phyloP scores from a whole-genome alignment of 176 grass and related monocot species.

The Elaeis guineensis region DNA sequence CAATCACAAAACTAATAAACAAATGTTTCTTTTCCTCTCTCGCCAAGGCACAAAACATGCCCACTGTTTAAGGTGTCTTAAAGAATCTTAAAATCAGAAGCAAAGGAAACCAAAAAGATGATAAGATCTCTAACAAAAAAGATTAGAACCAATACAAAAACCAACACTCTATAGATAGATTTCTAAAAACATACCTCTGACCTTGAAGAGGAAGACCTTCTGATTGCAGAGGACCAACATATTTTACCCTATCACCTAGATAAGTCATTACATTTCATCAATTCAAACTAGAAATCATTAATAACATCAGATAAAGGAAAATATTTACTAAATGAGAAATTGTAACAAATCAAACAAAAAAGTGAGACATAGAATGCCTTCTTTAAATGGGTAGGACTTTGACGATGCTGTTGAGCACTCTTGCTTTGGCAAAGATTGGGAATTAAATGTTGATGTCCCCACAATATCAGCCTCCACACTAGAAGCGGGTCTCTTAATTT shows the following conservation, averaged over 20 bases:
- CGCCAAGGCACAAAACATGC: no score
- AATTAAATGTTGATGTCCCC: conserved; percentile 11
- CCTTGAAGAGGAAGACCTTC: conserved; percentile 28
- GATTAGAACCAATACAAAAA: background rate
- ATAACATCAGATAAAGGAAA: no score
- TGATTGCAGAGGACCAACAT: conserved; percentile 34
- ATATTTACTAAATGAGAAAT: no score
- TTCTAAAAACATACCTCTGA: conserved; percentile 26
- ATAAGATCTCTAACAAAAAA: background rate
- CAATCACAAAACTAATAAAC: no score
- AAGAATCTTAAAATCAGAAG: no score
- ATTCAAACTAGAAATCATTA: background rate
- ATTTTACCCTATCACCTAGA: conserved; percentile 94
- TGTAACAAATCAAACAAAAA: background rate
- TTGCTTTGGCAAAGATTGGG: conserved; percentile 15
- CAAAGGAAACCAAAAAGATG: no score
- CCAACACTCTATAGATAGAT: background rate
- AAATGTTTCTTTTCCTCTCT: no score
- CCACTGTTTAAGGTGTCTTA: no score
- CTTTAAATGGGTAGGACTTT: conserved; percentile 11
- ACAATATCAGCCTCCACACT: conserved; percentile 15
- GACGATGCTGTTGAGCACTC: conserved; percentile 13
- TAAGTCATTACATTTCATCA: conserved; percentile 4
- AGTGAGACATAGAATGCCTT: background rate
- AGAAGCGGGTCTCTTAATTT: conserved; percentile 16